Evolutionary conservation across 768 basidiomycete species (phyloP).

Genomic region (Hydnomerulius pinastri): DNA sequence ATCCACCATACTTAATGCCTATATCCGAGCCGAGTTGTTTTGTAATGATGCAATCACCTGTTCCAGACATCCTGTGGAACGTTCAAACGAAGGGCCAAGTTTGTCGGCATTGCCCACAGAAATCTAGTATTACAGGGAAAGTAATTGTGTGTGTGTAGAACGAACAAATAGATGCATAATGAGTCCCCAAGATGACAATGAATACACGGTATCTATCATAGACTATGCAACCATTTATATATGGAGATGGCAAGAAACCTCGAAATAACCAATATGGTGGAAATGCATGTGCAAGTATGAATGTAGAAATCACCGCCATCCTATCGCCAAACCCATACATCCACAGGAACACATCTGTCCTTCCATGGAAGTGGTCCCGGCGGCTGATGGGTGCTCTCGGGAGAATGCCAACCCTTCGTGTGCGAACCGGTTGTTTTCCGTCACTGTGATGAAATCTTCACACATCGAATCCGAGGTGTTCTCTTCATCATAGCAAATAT

Average conservation of each 20-base stretch:
- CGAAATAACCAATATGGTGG: conserved; percentile 16
- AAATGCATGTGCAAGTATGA: conserved; percentile 1
- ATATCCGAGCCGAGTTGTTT: background rate
- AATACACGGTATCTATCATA: conserved; percentile 25
- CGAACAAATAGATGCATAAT: background rate
- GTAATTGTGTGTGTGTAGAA: background rate
- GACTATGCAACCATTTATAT: conserved; percentile 22
- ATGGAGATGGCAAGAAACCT: conserved; percentile 22
- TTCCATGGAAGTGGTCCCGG: conserved; percentile 18
- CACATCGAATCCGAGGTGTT: conserved; percentile 19
- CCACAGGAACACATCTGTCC: conserved; percentile 22
- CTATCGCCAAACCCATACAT: conserved; percentile 16
- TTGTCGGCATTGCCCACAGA: no score
- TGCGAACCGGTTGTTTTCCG: conserved; percentile 18
- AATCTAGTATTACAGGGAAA: background rate
- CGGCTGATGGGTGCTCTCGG: conserved; percentile 11
- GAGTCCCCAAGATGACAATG: conserved; percentile 1
- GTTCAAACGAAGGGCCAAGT: no score
- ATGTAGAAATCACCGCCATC: conserved; percentile 22
- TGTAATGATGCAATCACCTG: background rate
- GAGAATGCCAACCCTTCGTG: conserved; percentile 15
- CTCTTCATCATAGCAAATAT: conserved; percentile 12
- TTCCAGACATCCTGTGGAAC: no score
- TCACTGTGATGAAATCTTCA: conserved; percentile 12
- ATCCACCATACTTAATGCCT: background rate